Percentiles rank a stretch among this genome's conserved stretches.
Evolutionary conservation across 2,329 filamentous ascomycete species (phyloP).

Genomic region (Colletotrichum noveboracense): DNA sequence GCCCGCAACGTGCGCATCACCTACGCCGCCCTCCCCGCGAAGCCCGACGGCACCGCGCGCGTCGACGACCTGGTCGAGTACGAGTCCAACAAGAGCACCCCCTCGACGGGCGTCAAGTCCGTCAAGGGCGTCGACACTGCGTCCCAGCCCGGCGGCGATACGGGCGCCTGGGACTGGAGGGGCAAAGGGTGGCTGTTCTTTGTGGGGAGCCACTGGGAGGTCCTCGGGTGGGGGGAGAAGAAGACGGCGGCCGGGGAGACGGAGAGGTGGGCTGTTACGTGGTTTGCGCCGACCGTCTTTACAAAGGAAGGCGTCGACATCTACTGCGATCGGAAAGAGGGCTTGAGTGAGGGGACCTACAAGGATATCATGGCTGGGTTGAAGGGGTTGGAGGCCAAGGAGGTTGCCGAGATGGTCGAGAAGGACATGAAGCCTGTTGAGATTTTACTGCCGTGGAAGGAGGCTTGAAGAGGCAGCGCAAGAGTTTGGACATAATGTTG

Average conservation of each 20-base stretch:
- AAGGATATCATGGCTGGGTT: conserved; percentile 61
- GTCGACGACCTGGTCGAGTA: conserved; percentile 79
- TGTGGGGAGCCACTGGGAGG: conserved; percentile 79
- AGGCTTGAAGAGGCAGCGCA: conserved; percentile 14
- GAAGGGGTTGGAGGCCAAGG: conserved; percentile 56
- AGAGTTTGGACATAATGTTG: neutral
- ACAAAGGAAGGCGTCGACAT: conserved; percentile 83
- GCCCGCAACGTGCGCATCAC: conserved; percentile 82
- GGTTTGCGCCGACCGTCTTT: conserved; percentile 83
- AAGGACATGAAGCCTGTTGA: conserved; percentile 56
- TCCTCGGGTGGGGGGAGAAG: conserved; percentile 74
- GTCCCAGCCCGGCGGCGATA: conserved; percentile 26
- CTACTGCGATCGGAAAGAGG: conserved; percentile 69
- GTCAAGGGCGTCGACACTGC: conserved; percentile 70
- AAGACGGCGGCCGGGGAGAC: conserved; percentile 40
- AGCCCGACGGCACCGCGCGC: conserved; percentile 44
- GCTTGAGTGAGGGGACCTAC: conserved; percentile 63
- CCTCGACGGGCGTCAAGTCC: conserved; percentile 53
- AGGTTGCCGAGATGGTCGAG: conserved; percentile 56
- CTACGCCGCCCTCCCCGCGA: conserved; percentile 62
- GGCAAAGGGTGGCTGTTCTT: conserved; percentile 78
- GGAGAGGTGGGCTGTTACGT: conserved; percentile 80
- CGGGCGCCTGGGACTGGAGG: conserved; percentile 73
- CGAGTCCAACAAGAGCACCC: conserved; percentile 52
- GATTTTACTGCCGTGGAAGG: conserved; percentile 56